Base-by-base conservation (phyloP, 2,329 filamentous ascomycete genomes). In the Cladosporium sp. region DNA sequence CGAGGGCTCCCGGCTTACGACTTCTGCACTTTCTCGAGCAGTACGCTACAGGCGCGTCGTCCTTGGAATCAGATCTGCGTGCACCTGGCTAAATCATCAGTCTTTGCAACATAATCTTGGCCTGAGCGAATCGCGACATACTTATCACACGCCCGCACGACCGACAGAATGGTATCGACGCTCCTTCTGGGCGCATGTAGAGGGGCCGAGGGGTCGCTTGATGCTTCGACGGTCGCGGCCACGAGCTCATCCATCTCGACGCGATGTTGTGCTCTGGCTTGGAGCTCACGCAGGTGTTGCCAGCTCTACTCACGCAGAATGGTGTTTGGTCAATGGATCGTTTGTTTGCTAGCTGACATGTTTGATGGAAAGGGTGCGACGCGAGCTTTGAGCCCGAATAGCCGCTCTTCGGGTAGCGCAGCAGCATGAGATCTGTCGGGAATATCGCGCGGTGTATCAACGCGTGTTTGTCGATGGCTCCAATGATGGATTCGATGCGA, bases 131-230 rank as follows among this genome's bases (percentile, higher is more conserved):
- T 34, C 2, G 33, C 33, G 33, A 22, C 46, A n/a, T 18, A 49
- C 49, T 43, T 14, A 82, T 81, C 2, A 80, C 73, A 41, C 80
- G 71, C 1, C 81, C 80, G 57, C 80, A 84, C 9, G 76, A 74
- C 55, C 75, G 74, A 58, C 79, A 82, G 62, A 83, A 83, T 3
- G 35, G 43, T 22, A 35, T 46, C 7, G 34, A 46, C 11, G 38
- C 34, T 33, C 49, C 49, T 13, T 34, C 49, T n/a, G 51, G 33
- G 3, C 42, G 46, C 22, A 49, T 37, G 18, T 53, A 53, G n/a
- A 28, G 43, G 1, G 51, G 51, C 13, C 43, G 44, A 13, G 51
- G 51, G 13, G 43, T 46, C 3, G 37, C 10, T 32, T 46, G 45
- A n/a, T 40, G 8, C 9, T 46, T 49, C 3, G 38, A 33, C 1